Evolutionary conservation across 495 filamentous ascomycete species (phyloP).

Genomic region (Acidiella bohemica): DNA sequence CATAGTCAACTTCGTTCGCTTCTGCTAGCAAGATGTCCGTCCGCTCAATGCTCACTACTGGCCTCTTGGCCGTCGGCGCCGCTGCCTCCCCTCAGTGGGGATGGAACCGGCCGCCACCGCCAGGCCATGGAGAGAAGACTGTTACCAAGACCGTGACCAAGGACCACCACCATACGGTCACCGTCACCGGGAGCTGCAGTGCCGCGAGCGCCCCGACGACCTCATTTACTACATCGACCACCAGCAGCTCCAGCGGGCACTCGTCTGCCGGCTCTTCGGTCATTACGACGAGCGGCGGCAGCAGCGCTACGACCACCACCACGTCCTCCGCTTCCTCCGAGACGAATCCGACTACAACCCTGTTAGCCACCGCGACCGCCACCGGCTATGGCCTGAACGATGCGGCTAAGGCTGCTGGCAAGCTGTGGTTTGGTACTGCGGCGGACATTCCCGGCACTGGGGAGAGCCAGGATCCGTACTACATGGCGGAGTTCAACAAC

Average conservation of each 20-base stretch:
- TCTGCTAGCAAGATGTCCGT: conserved; percentile 5
- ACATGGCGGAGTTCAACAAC: conserved; percentile 31
- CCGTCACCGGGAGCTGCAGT: neutral
- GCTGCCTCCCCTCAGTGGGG: conserved; percentile 4
- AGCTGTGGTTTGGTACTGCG: conserved; percentile 17
- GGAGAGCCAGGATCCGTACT: conserved; percentile 26
- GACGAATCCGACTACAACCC: conserved; percentile 4
- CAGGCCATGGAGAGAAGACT: neutral
- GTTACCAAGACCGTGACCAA: conserved; percentile 1
- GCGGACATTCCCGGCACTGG: conserved; percentile 14
- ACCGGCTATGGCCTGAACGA: conserved; percentile 7
- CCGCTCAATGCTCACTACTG: conserved; percentile 8
- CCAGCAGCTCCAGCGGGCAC: neutral
- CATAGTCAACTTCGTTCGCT: too few relatives aligned
- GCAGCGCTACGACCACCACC: conserved; percentile 1
- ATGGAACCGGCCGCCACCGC: too few relatives aligned
- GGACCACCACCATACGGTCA: neutral
- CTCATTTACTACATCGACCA: neutral
- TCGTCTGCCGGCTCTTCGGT: neutral
- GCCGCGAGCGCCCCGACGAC: neutral
- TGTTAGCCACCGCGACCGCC: conserved; percentile 1
- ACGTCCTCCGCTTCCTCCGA: neutral
- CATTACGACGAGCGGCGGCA: neutral
- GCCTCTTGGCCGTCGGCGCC: conserved; percentile 7
- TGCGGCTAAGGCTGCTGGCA: conserved; percentile 11